Evolutionary conservation across 202 grass and related monocot genomes (phyloP).

Genomic region (Musa balbisiana): DNA sequence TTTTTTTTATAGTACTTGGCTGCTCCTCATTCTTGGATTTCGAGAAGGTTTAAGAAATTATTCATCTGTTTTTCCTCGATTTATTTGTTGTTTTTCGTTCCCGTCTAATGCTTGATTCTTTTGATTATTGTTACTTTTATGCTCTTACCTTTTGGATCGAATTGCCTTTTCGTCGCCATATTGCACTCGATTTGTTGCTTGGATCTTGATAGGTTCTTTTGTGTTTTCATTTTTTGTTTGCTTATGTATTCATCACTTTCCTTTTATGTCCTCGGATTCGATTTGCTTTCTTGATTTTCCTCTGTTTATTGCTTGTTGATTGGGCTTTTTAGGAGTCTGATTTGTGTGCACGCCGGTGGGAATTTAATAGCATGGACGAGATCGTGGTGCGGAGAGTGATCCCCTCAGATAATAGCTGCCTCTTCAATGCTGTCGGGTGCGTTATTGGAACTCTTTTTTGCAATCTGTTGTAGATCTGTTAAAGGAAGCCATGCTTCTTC

Average conservation of each 20-base stretch:
- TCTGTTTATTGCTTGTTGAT: too few relatives aligned
- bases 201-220: too few relatives aligned
- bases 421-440: conserved; percentile 95
- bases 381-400: conserved; percentile 76
- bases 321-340: not conserved
- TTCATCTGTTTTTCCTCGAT: conserved; percentile 1
- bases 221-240: too few relatives aligned
- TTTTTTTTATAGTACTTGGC: not conserved
- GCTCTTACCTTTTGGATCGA: too few relatives aligned
- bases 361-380: conserved; percentile 58
- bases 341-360: conserved; percentile 4
- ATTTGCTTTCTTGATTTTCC: too few relatives aligned
- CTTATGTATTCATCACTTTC: too few relatives aligned
- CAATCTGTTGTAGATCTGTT: conserved; percentile 3
- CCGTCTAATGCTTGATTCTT: not conserved
- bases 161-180: too few relatives aligned
- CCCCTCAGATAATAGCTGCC: conserved; percentile 93
- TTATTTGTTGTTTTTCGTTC: conserved; percentile 13
- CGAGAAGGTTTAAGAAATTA: not conserved
- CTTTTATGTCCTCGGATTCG: too few relatives aligned
- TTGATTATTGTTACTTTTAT: not conserved
- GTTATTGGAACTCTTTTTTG: conserved; percentile 16
- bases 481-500: not conserved
- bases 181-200: too few relatives aligned
- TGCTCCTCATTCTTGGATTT: too few relatives aligned